Conservation (phyloP, 106 monocot genomes). For the Narthecium ossifragum region DNA sequence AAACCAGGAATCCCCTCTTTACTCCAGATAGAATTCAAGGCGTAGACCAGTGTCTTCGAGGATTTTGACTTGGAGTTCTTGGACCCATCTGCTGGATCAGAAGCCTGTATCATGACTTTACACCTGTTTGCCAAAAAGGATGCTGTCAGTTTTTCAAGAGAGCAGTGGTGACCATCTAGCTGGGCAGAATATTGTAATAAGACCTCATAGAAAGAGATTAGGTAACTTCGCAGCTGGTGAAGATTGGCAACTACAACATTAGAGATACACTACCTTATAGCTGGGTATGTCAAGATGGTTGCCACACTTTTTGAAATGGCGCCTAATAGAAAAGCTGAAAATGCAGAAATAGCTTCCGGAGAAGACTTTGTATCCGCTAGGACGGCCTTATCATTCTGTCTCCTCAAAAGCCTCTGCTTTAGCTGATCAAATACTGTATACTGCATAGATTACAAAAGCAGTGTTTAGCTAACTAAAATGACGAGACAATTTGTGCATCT, state of each 20-base stretch:
- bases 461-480: too few relatives aligned
- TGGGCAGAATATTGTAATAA: too few relatives aligned
- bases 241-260: too few relatives aligned
- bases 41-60: slow-evolving; percentile 50
- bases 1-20: slow-evolving; percentile 80
- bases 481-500: too few relatives aligned
- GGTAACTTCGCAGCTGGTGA: too few relatives aligned
- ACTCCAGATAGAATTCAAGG: slow-evolving; percentile 57
- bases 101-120: slow-evolving; percentile 92
- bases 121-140: too few relatives aligned
- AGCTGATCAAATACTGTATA: slow-evolving; percentile 84
- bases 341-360: slow-evolving; percentile 52
- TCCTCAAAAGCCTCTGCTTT: slow-evolving; percentile 37
- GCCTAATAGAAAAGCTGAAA: slow-evolving; percentile 65
- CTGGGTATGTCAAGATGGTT: slow-evolving; percentile 63
- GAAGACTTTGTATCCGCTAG: slow-evolving; percentile 19
- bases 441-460: slow-evolving; percentile 31
- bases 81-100: slow-evolving; percentile 25
- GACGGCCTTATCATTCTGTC: slow-evolving; percentile 10
- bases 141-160: too few relatives aligned
- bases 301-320: slow-evolving; percentile 64
- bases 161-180: too few relatives aligned
- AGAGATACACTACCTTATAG: slow-evolving; percentile 41
- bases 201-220: too few relatives aligned
- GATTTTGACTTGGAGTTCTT: slow-evolving; percentile 21